Evolutionary conservation across 345 rosid species (phyloP), one percentile per base, ranked within the genome.

Genomic region (Dimocarpus longan): DNA sequence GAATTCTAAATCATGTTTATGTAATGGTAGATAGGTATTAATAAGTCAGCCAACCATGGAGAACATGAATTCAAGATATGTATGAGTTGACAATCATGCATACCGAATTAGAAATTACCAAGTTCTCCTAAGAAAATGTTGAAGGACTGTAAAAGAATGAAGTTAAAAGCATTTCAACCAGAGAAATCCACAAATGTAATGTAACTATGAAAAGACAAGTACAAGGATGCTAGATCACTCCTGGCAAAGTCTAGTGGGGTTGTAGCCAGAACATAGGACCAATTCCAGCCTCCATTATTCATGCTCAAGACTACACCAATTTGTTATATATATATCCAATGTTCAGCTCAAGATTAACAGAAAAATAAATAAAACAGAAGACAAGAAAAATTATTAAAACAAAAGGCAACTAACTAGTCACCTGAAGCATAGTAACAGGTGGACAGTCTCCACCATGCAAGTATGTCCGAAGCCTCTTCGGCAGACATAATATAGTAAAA

Each of bases 111-210:
- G 8, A 11, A 66, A 42, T 44, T 75, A 8, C 54, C 50, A 0
- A 46, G 48, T 26, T 65, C 8, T 28, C 4, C 19, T n/a, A 26
- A 64, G 60, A 46, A 28, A 56, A 39, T n/a, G 65, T 43, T 10
- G 16, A 44, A 28, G 10, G 2, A 75, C 78, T 32, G n/a, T 32
- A 48, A 24, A 65, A 75, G 54, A 46, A 70, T 46, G 19, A 32
- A 75, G 10, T 46, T n/a, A 46, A 65, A 75, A 46, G 70, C 57
- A 64, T 44, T 64, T 75, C 5, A 57, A 52, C 48, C 46, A 10
- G 52, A 50, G 48, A 52, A 63, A 21, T 62, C 21, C 69, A 32
- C 57, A 60, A 5, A 13, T 74, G 57, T 40, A n/a, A 74, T 19
- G 62, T 19, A 26, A 24, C 24, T 42, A 63, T 7, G 32, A 60